Base-by-base conservation (phyloP, 2,329 filamentous ascomycete genomes). In the Triangularia setosa region DNA sequence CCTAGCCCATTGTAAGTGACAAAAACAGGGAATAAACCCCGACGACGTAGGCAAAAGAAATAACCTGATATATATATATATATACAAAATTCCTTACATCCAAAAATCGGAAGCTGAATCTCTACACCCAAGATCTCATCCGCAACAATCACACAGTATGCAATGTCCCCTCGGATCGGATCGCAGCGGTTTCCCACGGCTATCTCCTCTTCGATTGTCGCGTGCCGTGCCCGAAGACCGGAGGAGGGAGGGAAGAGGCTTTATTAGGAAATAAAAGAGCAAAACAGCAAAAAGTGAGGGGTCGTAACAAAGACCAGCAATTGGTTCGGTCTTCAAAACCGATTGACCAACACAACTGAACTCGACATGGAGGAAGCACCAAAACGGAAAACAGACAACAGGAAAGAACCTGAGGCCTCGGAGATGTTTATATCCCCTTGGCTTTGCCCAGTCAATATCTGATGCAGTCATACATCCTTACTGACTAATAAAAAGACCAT, bases 201-300 rank as follows among this genome's bases (percentile, higher is more conserved):
- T 58, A 63, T 58, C 57, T 16, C 54, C 9, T n/a, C 16, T 12
- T 27, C 24, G 4, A 21, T n/a, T 23, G 21, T 58, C 28, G 25
- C n/a, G 53, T 65, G 53, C 58, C 44, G 58, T 52, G 52, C 53
- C 63, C 61, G 64, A 64, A 66, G 55, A 61, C 64, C 23, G 52
- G 52, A 55, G 48, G n/a, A 33, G 30, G 14, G 9, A 30, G 21
- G 35, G 12, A 12, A 48, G 60, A 65, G 64, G 28, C 27, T 52
- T 12, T 25, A 25, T 21, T 11, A 16, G n/a, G 16, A 18, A 27
- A 24, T 12, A 30, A 27, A 11, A 33, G 14, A 27, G 25, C 9
- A 16, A 4, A 2, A 12, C 11, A 23, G n/a, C 12, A 30, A 56
- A 28, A 48, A 48, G 40, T 48, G 40, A 48, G 40, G 40, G 40